These are phyloP conservation scores for Trichoderma reesei DNA, from an alignment of 495 filamentous ascomycete genomes.

Conservation along the genomic window DNA sequence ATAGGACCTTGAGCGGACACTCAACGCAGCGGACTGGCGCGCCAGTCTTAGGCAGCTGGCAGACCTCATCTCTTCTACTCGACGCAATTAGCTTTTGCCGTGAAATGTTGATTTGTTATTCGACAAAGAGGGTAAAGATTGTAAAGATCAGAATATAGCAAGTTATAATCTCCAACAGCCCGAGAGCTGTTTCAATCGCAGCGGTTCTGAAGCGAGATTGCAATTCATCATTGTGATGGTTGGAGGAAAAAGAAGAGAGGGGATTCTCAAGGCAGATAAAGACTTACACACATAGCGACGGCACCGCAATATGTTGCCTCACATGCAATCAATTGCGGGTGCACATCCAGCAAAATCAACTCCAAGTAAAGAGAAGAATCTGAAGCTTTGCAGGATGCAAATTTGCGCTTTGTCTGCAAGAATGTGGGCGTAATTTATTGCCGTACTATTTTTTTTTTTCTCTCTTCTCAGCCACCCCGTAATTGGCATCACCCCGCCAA, in stretches of 20 bases:
- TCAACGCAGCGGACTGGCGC: constrained; percentile 5
- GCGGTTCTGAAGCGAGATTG: constrained; percentile 12
- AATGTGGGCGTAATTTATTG: background rate
- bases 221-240: constrained; percentile 8
- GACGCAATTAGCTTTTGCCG: background rate
- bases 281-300: constrained; percentile 11
- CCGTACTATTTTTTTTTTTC: background rate
- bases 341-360: background rate
- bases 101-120: background rate
- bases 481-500: constrained; percentile 5
- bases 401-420: background rate
- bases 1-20: background rate
- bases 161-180: constrained; percentile 9
- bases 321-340: background rate
- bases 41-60: constrained; percentile 11
- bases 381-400: background rate
- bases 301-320: background rate
- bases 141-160: constrained; percentile 2
- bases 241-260: background rate
- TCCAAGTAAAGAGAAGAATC: background rate
- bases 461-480: background rate
- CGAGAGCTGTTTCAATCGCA: constrained; percentile 12
- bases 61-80: constrained; percentile 5
- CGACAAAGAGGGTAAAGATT: background rate
- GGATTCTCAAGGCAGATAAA: no score